Evolutionary conservation across 2,329 filamentous ascomycete genomes (phyloP), one percentile per base, ranked within the genome.

Genomic region (Botrytis tulipae): DNA sequence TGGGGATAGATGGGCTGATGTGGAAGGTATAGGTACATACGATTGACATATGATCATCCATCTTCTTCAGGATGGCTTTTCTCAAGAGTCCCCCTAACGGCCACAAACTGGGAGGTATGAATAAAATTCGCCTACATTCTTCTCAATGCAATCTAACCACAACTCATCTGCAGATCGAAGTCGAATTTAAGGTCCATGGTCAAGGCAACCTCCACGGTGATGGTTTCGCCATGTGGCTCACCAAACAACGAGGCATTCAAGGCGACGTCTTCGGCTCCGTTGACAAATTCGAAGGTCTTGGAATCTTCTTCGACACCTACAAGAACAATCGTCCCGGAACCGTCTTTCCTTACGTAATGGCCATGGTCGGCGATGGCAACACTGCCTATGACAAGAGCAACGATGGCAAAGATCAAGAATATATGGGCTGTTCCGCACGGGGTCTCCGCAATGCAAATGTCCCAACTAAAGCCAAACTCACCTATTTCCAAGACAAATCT

Each of bases 271-370:
- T 99, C 83, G 96, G 96, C 69, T 91, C 91, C 78, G 86, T 88
- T 44, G 95, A 99, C 84, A 89, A 89, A 76, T 99, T 98, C 79
- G 95, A 99, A 82, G 96, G 96, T 7, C 88, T 99, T 65, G 96
- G 94, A 72, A 88, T 99, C 83, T 98, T 82, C 86, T 89, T 99
- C 84, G 96, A 99, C 82, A 99, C 96, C 62, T 99, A 99, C 88
- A 99, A 99, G 90, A 99, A 99, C 86, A 97, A 98, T 86, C 91
- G 96, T 22, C 95, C 96, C 0, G 96, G 96, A 61, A 92, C 94
- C 60, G 93, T 97, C 65, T 99, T 99, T 84, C 96, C 96, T 69
- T 98, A 97, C 81, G 92, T 99, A 80, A 98, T 98, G 95, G 95
- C 95, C 76, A 98, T 98, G 96, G 87, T 94, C 78, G 96, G 96